Base-by-base conservation (phyloP, 2,329 filamentous ascomycete genomes). In the Emmonsiellopsis sp. region DNA sequence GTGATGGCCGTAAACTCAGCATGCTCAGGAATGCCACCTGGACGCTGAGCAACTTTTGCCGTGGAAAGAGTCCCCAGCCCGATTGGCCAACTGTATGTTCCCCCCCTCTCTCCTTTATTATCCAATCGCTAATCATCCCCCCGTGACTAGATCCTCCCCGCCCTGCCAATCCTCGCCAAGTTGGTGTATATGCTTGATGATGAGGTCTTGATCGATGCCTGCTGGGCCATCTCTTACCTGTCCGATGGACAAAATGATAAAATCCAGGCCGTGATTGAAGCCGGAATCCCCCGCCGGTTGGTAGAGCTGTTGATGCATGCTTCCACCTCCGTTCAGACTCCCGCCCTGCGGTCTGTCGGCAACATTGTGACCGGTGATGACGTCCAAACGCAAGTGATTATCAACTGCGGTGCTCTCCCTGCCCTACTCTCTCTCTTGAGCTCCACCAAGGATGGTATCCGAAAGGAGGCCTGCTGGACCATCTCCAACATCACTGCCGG, bases 401-500 rank as follows among this genome's bases (percentile, higher is more conserved):
- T 98, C 74, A 98, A 98, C 82, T 95, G 91, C 64, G 92, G 93
- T 56, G 86, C 93, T 61, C 81, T 98, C 46, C 85, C 91, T 42
- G 94, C 91, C 60, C 82, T 98, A n/a, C 77, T 97, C 50, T 93
- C 91, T 37, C 84, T 98, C 14, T 78, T 98, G 58, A 92, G 91
- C 79, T 97, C 92, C 37, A 93, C 88, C 67, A 98, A 98, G 81
- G 93, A 98, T 66, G 93, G 93, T 31, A 98, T 98, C 61, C 89
- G 93, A 61, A 98, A 98, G 80, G 93, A 98, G 74, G 93, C 93
- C 32, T 98, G 93, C 83, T 98, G 93, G 93, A 98, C 93, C 49
- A 98, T 98, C 64, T 96, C 91, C 69, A 98, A 98, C 80, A 88
- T 98, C 66, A 98, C 93, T 34, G 93, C 93, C 56, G 93, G 93